Evolutionary conservation across 257 asterid species (phyloP).

Genomic region (Linderniella brevidens): DNA sequence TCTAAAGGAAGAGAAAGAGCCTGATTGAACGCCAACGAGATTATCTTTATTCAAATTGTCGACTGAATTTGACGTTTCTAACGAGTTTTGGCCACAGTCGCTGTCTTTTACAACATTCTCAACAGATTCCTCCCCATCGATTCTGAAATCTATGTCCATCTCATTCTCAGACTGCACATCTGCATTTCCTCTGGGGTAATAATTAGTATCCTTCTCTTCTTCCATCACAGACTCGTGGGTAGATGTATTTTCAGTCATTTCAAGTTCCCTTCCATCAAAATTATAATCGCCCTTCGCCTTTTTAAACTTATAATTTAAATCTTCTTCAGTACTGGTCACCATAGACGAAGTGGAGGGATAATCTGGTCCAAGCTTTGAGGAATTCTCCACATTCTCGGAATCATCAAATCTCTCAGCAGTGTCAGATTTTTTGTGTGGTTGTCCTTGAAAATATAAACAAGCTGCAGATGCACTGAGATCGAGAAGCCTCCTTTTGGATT

Average conservation of each 20-base stretch:
- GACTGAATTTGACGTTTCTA: constrained; percentile 22
- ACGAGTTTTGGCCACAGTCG: constrained; percentile 10
- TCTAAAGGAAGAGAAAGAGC: constrained; percentile 22
- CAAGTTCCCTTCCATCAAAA: constrained; percentile 18
- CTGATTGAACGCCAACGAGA: constrained; percentile 24
- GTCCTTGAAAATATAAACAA: constrained; percentile 30
- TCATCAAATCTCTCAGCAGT: constrained; percentile 20
- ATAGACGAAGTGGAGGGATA: constrained; percentile 14
- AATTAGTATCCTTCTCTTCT: constrained; percentile 15
- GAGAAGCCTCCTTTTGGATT: constrained; percentile 67
- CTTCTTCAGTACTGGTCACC: constrained; percentile 16
- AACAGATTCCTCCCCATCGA: constrained; percentile 11
- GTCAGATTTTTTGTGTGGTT: constrained; percentile 20
- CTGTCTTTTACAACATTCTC: too few species aligned
- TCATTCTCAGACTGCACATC: constrained; percentile 22
- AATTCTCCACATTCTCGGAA: constrained; percentile 14
- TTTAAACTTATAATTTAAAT: constrained; percentile 13
- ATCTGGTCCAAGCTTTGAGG: constrained; percentile 14
- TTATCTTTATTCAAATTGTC: constrained; percentile 15
- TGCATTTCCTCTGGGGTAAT: constrained; percentile 18
- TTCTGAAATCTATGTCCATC: constrained; percentile 18
- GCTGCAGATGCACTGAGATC: constrained; percentile 85
- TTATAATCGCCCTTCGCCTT: constrained; percentile 11
- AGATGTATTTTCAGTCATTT: constrained; percentile 16
- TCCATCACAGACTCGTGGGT: constrained; percentile 19